phyloP scores from a whole-genome alignment of 208 protist genomes.

The Trypanosoma brucei region DNA sequence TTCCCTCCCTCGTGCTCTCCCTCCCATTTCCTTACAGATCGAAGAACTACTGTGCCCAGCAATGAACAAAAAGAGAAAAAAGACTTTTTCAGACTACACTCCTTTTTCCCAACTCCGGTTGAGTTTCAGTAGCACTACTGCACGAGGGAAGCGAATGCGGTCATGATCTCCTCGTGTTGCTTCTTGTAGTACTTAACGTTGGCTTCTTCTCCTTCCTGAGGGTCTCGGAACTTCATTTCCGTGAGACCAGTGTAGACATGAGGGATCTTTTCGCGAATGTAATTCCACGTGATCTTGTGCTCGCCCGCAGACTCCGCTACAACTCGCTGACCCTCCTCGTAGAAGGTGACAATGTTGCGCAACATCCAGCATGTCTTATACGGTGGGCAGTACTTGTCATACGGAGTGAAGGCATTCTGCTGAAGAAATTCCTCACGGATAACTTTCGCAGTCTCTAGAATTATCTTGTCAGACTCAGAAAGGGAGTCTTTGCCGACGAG shows the following conservation, averaged over 20 bases:
- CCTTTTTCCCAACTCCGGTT: neutral
- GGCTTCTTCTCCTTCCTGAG: constrained; percentile 75
- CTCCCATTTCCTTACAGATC: too few relatives aligned
- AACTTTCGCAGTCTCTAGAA: constrained; percentile 98
- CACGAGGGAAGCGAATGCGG: constrained; percentile 70
- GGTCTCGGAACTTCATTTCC: constrained; percentile 92
- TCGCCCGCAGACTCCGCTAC: constrained; percentile 86
- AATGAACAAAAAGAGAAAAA: too few relatives aligned
- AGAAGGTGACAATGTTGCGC: constrained; percentile 97
- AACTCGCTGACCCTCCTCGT: constrained; percentile 92
- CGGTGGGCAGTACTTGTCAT: constrained; percentile 97
- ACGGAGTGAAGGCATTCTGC: constrained; percentile 99
- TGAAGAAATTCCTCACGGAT: constrained; percentile 99
- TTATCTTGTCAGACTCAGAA: constrained; percentile 99
- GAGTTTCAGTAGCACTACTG: constrained; percentile 37
- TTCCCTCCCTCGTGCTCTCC: too few relatives aligned
- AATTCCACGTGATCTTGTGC: constrained; percentile 94
- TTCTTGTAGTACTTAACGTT: constrained; percentile 87
- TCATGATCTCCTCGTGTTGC: constrained; percentile 88
- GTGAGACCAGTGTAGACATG: constrained; percentile 79
- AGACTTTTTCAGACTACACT: neutral
- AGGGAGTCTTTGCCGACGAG: constrained; percentile 99
- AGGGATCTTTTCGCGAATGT: constrained; percentile 92
- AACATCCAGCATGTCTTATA: constrained; percentile 99
- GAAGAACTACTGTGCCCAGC: too few relatives aligned